These are phyloP conservation scores for Bauhinia variegata DNA, from an alignment of 306 rosid species.

Conservation along the genomic window DNA sequence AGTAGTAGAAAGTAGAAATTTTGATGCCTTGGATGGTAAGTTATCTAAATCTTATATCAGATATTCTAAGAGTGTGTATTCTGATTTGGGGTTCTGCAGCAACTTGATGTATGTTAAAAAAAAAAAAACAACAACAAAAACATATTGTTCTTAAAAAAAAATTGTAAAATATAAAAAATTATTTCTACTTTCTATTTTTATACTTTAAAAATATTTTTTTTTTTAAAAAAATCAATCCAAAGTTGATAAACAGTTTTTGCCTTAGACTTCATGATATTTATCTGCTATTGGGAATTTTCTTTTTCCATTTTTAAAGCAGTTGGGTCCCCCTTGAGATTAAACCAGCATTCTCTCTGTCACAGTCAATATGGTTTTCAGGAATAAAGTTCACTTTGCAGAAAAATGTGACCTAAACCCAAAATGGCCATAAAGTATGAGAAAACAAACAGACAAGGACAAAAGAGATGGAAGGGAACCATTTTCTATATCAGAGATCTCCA, in stretches of 20 bases:
- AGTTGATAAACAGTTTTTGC: neutral
- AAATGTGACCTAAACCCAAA: constrained; percentile 40
- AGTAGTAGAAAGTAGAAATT: constrained; percentile 44
- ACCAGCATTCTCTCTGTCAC: constrained; percentile 23
- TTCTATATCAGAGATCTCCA: constrained; percentile 22
- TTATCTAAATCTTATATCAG: constrained; percentile 54
- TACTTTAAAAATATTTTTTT: too few relatives aligned
- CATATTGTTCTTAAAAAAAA: too few relatives aligned
- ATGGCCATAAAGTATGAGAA: constrained; percentile 10
- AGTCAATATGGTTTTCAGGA: constrained; percentile 25
- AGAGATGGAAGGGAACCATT: constrained; percentile 20
- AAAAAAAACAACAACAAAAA: too few relatives aligned
- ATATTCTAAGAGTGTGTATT: constrained; percentile 78
- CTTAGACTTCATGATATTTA: neutral
- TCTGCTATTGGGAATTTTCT: neutral
- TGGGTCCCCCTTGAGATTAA: neutral
- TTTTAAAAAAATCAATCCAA: too few relatives aligned
- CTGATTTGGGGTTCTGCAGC: constrained; percentile 85
- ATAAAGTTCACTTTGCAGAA: constrained; percentile 29
- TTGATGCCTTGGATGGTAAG: constrained; percentile 52
- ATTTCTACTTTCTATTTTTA: too few relatives aligned
- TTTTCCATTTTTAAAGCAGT: neutral
- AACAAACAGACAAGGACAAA: constrained; percentile 41
- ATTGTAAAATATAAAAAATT: too few relatives aligned
- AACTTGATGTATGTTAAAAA: constrained; percentile 94